Conservation (phyloP, 1,139 yeast genomes). For the Oligophagozyma castellii region DNA sequence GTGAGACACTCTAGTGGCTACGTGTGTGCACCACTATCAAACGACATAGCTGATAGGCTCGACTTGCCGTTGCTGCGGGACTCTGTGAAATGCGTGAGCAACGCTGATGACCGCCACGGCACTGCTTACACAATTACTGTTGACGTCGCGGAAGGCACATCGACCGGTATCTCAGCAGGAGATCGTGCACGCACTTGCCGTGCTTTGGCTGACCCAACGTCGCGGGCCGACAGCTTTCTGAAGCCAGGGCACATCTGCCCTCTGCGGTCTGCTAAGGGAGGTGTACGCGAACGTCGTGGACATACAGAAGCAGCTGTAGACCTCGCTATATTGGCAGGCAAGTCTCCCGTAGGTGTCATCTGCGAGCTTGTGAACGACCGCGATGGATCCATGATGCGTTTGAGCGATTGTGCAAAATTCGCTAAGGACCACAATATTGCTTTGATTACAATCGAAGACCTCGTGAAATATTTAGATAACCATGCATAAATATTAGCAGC, state of each 20-base stretch:
- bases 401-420: conserved; percentile 71
- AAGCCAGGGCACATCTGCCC: conserved; percentile 95
- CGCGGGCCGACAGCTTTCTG: conserved; percentile 52
- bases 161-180: conserved; percentile 95
- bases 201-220: conserved; percentile 47
- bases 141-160: conserved; percentile 72
- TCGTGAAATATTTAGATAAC: conserved; percentile 39
- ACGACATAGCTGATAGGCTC: conserved; percentile 62
- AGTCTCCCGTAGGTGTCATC: conserved; percentile 80
- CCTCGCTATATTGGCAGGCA: conserved; percentile 60
- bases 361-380: conserved; percentile 89
- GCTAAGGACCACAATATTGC: conserved; percentile 50
- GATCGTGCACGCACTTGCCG: conserved; percentile 82
- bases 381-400: conserved; percentile 93
- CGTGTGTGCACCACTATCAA: conserved; percentile 81
- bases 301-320: conserved; percentile 98
- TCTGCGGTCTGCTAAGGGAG: conserved; percentile 78
- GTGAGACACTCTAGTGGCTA: conserved; percentile 85
- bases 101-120: conserved; percentile 66
- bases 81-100: conserved; percentile 17
- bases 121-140: conserved; percentile 94
- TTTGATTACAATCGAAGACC: conserved; percentile 67
- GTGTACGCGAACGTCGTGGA: conserved; percentile 74
- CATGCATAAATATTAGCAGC: background rate
- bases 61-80: conserved; percentile 72